Conservation (phyloP, 2,329 filamentous ascomycete species). For the Septoria petroselini region DNA sequence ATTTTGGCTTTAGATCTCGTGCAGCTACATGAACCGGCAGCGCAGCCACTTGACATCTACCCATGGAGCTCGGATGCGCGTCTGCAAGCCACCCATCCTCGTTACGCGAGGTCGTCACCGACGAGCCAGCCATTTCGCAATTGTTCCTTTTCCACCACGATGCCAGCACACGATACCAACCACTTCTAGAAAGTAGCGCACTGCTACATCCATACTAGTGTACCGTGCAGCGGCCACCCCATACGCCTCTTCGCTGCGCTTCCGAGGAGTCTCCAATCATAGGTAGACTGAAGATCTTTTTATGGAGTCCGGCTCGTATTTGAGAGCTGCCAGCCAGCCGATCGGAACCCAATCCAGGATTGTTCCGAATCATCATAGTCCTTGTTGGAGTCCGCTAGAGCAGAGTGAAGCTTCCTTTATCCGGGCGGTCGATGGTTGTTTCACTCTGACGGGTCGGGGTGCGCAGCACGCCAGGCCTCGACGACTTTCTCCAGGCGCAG, state of each 20-base stretch:
- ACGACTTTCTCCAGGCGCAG: conserved; percentile 21
- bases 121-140: not conserved
- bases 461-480: conserved; percentile 13
- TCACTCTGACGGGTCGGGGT: not conserved
- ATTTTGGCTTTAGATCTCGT: not conserved
- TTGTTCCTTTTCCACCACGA: not conserved
- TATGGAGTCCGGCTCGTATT: not conserved
- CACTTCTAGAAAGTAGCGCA: not conserved
- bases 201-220: not conserved
- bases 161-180: not conserved
- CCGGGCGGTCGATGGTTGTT: not conserved
- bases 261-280: not conserved
- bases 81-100: too few species aligned
- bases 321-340: not conserved
- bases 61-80: too few species aligned
- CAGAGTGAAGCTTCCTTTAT: not conserved
- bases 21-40: too few species aligned
- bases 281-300: not conserved
- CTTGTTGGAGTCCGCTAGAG: too few species aligned
- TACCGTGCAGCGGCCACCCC: not conserved
- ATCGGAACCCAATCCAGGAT: not conserved
- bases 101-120: too few species aligned
- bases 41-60: too few species aligned
- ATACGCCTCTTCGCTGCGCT: not conserved
- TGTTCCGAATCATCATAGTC: too few species aligned